Evolutionary conservation across 1,284 basidiomycete genomes (phyloP), one percentile per base, ranked within the genome.

Genomic region (Trichosporon faecale): DNA sequence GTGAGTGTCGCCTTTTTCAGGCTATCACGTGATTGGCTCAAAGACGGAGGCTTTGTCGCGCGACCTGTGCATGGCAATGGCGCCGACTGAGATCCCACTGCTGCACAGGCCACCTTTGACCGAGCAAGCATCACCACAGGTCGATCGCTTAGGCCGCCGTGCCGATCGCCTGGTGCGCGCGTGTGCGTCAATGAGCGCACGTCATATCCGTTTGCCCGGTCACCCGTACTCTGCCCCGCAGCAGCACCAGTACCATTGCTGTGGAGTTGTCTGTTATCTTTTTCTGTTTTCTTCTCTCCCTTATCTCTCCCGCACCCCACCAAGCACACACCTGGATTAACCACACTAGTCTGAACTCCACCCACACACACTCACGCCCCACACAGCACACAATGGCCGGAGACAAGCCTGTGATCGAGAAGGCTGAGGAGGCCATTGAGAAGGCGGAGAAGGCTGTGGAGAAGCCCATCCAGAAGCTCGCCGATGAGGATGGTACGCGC

Each of bases 361-460:
- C 40, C 18, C 40, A 44, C 18, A 3, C 40, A n/a, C 16, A 44
- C 40, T 44, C 40, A n/a, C 16, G 40, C 16, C 40, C 40, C 18
- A 44, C 40, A 33, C 33, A 33, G 33, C 37, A 44, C 40, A 8
- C 40, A 44, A 52, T 52, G 49, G 49, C 49, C 49, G 49, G 49
- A 52, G 49, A 52, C 49, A 52, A 52, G 49, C 49, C 49, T 21
- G 49, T 52, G 49, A 21, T 66, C 52, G 37, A 66, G 55, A 23
- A 40, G 33, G 55, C 35, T 0, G 66, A 31, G 12, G 18, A 49
- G 61, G 61, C 40, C 21, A 64, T 65, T 35, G 67, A 65, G 49
- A 46, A 68, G 33, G 67, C 49, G 2, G 68, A 69, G 31, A 21
- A 27, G 35, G 31, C 61, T 18, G 35, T 69, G 57, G 55, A 66